A percentile compares a stretch with the other conserved stretches of the same genome.
Conservation (phyloP, 306 rosid genomes). For the Casuarina cunninghamiana region DNA sequence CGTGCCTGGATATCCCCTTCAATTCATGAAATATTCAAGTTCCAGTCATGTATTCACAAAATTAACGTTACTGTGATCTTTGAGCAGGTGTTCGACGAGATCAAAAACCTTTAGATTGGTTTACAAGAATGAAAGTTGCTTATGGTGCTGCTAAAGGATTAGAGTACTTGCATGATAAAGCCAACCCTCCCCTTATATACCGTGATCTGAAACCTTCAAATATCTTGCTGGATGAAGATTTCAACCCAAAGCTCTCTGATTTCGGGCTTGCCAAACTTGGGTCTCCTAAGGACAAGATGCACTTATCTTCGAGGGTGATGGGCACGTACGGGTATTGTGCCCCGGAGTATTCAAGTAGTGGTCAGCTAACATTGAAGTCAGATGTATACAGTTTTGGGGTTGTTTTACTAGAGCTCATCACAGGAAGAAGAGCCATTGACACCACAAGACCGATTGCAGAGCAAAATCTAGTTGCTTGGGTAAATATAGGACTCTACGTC, state of each 20-base stretch:
- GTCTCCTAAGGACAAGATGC: conserved; percentile 48
- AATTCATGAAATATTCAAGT: neutral
- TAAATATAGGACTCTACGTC: conserved; percentile 7
- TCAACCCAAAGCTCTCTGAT: conserved; percentile 74
- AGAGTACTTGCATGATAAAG: conserved; percentile 85
- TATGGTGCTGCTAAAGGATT: conserved; percentile 62
- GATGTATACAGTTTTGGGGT: conserved; percentile 91
- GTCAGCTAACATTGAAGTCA: conserved; percentile 68
- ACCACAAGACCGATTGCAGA: conserved; percentile 63
- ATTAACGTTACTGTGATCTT: neutral
- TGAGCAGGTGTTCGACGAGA: conserved; percentile 43
- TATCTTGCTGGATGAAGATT: conserved; percentile 62
- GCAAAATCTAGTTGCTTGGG: conserved; percentile 94
- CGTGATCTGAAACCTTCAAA: conserved; percentile 73
- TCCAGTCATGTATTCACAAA: neutral
- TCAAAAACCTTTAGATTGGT: conserved; percentile 66
- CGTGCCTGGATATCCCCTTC: neutral
- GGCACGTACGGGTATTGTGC: conserved; percentile 84
- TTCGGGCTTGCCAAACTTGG: conserved; percentile 67
- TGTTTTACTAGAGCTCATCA: conserved; percentile 76
- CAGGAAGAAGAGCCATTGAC: conserved; percentile 79
- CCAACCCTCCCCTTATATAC: conserved; percentile 71
- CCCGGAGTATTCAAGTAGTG: conserved; percentile 73
- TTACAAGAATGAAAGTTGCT: conserved; percentile 67
- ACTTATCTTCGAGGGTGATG: conserved; percentile 72